These are phyloP conservation scores for Beauveria sp. DNA, from an alignment of 2,329 filamentous ascomycete genomes.

Conservation along the genomic window DNA sequence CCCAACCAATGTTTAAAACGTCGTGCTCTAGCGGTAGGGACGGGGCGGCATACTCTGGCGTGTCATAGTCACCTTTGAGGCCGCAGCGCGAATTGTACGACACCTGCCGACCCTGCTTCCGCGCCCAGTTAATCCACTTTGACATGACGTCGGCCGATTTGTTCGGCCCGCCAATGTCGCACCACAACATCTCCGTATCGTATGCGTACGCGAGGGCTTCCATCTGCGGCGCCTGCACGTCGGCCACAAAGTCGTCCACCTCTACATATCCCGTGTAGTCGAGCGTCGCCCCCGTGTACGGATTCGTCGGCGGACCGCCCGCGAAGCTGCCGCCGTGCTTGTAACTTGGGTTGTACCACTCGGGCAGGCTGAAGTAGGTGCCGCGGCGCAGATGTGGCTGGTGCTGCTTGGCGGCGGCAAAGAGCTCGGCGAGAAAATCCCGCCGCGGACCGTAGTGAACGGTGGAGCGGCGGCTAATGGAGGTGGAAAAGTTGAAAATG, in stretches of 20 bases:
- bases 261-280: conserved; percentile 35
- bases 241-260: conserved; percentile 32
- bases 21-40: too few species aligned
- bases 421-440: conserved; percentile 35
- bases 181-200: conserved; percentile 42
- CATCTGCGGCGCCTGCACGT: conserved; percentile 41
- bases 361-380: conserved; percentile 40
- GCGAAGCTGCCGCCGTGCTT: conserved; percentile 34
- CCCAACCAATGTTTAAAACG: too few species aligned
- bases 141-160: conserved; percentile 32
- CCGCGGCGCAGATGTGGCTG: conserved; percentile 35
- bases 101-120: conserved; percentile 36
- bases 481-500: conserved; percentile 32
- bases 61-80: conserved; percentile 47
- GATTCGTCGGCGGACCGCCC: conserved; percentile 32
- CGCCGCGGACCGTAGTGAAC: conserved; percentile 33
- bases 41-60: conserved; percentile 42
- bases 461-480: conserved; percentile 30
- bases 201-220: conserved; percentile 34
- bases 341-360: conserved; percentile 42
- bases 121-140: conserved; percentile 33
- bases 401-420: conserved; percentile 31
- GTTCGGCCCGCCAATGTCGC: conserved; percentile 37
- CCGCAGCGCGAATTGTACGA: conserved; percentile 51
- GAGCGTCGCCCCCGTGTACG: conserved; percentile 32